Percentiles rank a stretch among this genome's conserved stretches.
Conservation (phyloP, 1,284 basidiomycete species). For the Apiotrichum siamense region DNA sequence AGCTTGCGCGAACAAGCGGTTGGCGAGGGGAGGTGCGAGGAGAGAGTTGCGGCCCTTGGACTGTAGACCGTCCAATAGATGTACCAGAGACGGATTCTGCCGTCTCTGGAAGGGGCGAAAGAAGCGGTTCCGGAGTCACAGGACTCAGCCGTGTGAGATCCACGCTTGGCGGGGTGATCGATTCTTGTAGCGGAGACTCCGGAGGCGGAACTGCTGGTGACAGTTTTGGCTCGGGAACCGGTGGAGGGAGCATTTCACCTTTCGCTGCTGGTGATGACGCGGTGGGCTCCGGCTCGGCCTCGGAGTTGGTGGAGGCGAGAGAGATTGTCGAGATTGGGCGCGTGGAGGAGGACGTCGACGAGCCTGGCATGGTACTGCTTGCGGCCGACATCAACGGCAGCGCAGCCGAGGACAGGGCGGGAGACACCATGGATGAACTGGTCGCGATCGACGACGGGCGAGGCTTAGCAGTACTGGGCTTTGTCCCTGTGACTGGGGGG, state of each 20-base stretch:
- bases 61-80: background rate
- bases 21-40: constrained; percentile 1
- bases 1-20: background rate
- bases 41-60: background rate
- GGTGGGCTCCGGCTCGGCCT: background rate
- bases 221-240: background rate
- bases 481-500: background rate
- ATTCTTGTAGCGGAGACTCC: background rate
- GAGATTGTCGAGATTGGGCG: background rate
- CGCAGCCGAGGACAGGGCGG: background rate
- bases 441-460: background rate
- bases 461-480: background rate
- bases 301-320: background rate
- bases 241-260: background rate
- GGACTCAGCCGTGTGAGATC: background rate
- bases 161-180: background rate
- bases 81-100: background rate
- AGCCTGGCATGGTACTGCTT: background rate
- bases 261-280: background rate
- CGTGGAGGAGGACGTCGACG: background rate
- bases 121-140: background rate
- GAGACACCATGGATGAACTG: background rate
- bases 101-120: background rate
- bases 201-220: background rate
- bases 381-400: background rate